Conservation (phyloP, 345 rosid species). For the Limnanthes douglasii region DNA sequence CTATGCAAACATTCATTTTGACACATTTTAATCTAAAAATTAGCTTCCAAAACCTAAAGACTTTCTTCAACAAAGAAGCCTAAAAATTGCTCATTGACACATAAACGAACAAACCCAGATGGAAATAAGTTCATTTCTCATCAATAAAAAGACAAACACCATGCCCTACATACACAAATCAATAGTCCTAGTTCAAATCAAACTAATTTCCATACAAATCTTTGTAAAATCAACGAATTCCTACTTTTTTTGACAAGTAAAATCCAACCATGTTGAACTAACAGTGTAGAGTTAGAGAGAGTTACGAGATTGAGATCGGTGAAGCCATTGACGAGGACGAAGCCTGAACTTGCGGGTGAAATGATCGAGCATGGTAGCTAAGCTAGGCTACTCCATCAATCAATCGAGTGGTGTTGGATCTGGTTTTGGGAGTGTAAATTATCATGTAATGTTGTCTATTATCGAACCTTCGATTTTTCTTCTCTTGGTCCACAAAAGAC, state of each 20-base stretch:
- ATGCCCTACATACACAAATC: background rate
- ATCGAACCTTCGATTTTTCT: too few species aligned
- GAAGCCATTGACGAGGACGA: slow-evolving; percentile 50
- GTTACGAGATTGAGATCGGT: slow-evolving; percentile 61
- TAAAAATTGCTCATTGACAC: background rate
- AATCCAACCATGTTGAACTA: slow-evolving; percentile 1
- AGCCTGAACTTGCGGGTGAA: slow-evolving; percentile 43
- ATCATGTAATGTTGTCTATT: too few species aligned
- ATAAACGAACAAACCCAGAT: background rate
- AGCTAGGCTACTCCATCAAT: too few species aligned
- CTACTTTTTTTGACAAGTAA: too few species aligned
- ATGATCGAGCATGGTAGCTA: too few species aligned
- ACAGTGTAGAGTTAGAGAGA: background rate
- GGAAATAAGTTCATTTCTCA: background rate
- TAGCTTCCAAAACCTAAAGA: slow-evolving; percentile 5
- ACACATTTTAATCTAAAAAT: background rate
- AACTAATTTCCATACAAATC: too few species aligned
- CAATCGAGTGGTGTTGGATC: too few species aligned
- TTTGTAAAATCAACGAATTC: slow-evolving; percentile 6
- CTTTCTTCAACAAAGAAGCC: background rate
- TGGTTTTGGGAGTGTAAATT: too few species aligned
- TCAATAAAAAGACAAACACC: background rate
- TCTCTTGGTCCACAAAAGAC: too few species aligned
- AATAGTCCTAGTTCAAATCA: background rate
- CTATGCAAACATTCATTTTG: slow-evolving; percentile 30